phyloP scores from a whole-genome alignment of 2,329 filamentous ascomycete species.

The Scedosporium dehoogii region DNA sequence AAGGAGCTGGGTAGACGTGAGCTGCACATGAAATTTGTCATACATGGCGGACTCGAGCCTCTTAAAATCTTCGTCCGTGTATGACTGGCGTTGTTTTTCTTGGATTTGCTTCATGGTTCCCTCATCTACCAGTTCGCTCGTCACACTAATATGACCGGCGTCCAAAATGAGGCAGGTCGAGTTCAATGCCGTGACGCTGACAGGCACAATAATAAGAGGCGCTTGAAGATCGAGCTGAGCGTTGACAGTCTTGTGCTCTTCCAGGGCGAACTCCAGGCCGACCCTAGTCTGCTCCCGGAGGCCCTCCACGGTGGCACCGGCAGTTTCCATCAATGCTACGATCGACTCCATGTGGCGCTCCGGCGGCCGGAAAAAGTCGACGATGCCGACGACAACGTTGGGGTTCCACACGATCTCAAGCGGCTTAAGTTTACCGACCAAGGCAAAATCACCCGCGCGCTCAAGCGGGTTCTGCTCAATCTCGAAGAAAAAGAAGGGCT shows the following conservation, averaged over 20 bases:
- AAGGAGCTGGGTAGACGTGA: slow-evolving; percentile 89
- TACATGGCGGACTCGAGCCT: slow-evolving; percentile 91
- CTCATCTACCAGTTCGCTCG: slow-evolving; percentile 87
- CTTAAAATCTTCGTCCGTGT: slow-evolving; percentile 81
- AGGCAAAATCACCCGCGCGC: slow-evolving; percentile 78
- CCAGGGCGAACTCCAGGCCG: slow-evolving; percentile 87
- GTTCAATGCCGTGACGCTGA: slow-evolving; percentile 73
- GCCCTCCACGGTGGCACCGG: slow-evolving; percentile 90
- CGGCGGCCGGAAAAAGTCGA: slow-evolving; percentile 91
- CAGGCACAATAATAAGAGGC: slow-evolving; percentile 89
- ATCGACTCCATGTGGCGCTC: slow-evolving; percentile 99
- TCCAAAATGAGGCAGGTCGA: slow-evolving; percentile 90
- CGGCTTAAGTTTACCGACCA: slow-evolving; percentile 86
- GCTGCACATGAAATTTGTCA: slow-evolving; percentile 86
- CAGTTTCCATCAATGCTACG: slow-evolving; percentile 86
- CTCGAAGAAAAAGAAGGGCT: slow-evolving; percentile 85
- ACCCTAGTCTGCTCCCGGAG: slow-evolving; percentile 91
- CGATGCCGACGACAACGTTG: slow-evolving; percentile 79
- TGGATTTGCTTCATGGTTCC: slow-evolving; percentile 84
- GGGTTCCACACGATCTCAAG: slow-evolving; percentile 98
- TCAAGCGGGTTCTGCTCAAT: slow-evolving; percentile 95
- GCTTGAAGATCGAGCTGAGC: slow-evolving; percentile 92
- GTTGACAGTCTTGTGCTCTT: slow-evolving; percentile 97
- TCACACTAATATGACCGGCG: slow-evolving; percentile 89
- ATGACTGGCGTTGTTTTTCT: slow-evolving; percentile 77